These are phyloP conservation scores for Eucalyptus tenuipes DNA, from an alignment of 345 rosid genomes.

Conservation along the genomic window DNA sequence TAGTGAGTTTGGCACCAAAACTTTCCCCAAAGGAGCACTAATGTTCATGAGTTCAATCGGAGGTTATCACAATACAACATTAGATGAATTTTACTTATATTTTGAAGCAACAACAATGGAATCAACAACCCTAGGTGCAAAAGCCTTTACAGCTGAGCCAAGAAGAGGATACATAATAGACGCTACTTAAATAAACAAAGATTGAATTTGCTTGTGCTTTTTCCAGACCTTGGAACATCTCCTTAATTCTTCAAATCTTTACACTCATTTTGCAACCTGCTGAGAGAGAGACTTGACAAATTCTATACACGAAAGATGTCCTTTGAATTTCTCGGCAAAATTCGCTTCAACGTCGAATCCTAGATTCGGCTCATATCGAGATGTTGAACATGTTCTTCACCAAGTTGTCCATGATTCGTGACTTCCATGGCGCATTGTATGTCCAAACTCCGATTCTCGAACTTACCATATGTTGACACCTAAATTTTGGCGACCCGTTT, in stretches of 20 bases:
- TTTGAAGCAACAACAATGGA: background rate
- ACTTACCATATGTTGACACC: too few relatives aligned
- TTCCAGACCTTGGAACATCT: background rate
- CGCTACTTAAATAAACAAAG: background rate
- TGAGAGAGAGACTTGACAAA: background rate
- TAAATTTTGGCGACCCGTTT: too few relatives aligned
- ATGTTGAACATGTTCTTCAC: constrained; percentile 24
- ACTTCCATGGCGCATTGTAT: constrained; percentile 11
- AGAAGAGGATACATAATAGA: background rate
- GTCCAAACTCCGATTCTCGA: background rate
- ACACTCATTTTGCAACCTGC: background rate
- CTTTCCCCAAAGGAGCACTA: too few relatives aligned
- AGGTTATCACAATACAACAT: background rate
- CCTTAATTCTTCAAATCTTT: background rate
- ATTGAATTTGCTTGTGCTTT: background rate
- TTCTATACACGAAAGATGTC: background rate
- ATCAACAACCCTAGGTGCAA: background rate
- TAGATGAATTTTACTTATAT: background rate
- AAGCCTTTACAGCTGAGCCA: background rate
- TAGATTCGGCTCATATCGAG: constrained; percentile 7
- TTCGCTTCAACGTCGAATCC: background rate
- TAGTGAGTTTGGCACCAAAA: too few relatives aligned
- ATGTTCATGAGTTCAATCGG: background rate
- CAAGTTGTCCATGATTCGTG: constrained; percentile 32
- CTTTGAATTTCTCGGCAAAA: background rate